Evolutionary conservation across 495 filamentous ascomycete species (phyloP).

Genomic region (Podospora tetraspora): DNA sequence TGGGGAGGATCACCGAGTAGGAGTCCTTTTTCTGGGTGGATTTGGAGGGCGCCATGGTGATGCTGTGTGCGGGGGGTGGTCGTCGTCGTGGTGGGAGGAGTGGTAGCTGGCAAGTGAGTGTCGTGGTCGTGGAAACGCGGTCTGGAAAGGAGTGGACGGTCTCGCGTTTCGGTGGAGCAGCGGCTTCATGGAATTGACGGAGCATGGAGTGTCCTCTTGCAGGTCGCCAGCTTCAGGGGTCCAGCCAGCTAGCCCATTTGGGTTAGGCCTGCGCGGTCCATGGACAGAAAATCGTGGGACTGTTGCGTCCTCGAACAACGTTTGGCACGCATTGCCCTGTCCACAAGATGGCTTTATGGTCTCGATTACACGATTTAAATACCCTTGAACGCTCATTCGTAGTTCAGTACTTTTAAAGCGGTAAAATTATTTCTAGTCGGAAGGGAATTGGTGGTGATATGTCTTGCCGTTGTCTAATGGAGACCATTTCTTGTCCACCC

Average conservation of each 20-base stretch:
- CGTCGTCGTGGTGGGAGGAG: neutral
- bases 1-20: conserved; percentile 95
- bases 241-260: neutral
- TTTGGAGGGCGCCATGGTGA: conserved; percentile 33
- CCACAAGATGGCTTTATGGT: neutral
- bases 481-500: neutral
- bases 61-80: neutral
- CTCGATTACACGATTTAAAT: neutral
- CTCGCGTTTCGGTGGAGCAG: neutral
- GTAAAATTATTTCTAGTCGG: neutral
- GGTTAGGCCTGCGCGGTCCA: neutral
- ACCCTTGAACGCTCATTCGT: neutral
- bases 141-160: conserved; percentile 1
- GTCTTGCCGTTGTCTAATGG: neutral
- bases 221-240: neutral
- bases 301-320: neutral
- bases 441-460: neutral
- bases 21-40: conserved; percentile 51
- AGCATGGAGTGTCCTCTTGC: conserved; percentile 1
- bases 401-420: neutral
- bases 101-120: neutral
- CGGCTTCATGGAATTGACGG: neutral
- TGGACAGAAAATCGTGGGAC: neutral
- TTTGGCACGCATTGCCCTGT: neutral
- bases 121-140: neutral